These are phyloP conservation scores for Kodamaea hsintzibuensis DNA, from an alignment of 805 yeast genomes.

Conservation along the genomic window DNA sequence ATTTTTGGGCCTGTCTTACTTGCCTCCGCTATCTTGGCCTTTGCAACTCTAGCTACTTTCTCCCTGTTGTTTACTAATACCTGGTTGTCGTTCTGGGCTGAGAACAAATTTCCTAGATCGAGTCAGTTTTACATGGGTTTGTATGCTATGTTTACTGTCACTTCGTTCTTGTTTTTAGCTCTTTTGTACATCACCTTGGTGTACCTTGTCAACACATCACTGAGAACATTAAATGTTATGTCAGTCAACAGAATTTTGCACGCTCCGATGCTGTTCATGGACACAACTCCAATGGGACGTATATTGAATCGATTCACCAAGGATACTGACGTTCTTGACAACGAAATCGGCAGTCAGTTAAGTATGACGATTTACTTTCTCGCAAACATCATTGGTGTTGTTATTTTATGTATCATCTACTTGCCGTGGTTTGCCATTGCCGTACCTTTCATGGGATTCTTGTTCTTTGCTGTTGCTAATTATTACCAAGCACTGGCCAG, in stretches of 20 bases:
- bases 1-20: conserved; percentile 5
- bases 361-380: conserved; percentile 58
- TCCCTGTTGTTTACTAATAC: conserved; percentile 61
- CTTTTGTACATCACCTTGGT: conserved; percentile 47
- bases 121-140: conserved; percentile 71
- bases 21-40: conserved; percentile 31
- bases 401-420: conserved; percentile 65
- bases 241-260: conserved; percentile 66
- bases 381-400: conserved; percentile 58
- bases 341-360: conserved; percentile 70
- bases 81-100: conserved; percentile 86
- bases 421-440: conserved; percentile 76
- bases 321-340: conserved; percentile 82
- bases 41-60: conserved; percentile 46
- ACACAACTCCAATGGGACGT: conserved; percentile 88
- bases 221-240: conserved; percentile 56
- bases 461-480: conserved; percentile 47
- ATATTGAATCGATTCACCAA: conserved; percentile 83
- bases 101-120: conserved; percentile 48
- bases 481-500: conserved; percentile 72
- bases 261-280: conserved; percentile 82
- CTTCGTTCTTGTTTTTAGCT: conserved; percentile 46
- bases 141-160: conserved; percentile 60
- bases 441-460: conserved; percentile 50
- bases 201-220: conserved; percentile 51